These are phyloP conservation scores for Albifimbria verrucaria DNA, from an alignment of 2,329 filamentous ascomycete genomes.

Conservation along the genomic window DNA sequence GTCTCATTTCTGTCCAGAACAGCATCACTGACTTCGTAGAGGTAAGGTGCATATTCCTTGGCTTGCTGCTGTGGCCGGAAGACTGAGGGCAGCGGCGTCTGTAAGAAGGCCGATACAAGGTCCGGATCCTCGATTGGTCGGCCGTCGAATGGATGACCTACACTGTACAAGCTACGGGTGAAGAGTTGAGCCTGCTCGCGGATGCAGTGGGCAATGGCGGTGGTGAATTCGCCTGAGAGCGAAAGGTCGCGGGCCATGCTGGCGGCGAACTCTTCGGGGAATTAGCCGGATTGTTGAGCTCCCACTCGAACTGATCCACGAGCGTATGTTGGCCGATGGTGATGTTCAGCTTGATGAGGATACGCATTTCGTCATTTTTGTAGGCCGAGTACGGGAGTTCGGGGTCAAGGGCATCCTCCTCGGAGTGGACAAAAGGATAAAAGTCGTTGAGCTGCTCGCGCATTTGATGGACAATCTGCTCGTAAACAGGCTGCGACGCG, in stretches of 20 bases:
- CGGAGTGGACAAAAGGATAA: conserved; percentile 85
- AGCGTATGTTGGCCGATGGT: conserved; percentile 93
- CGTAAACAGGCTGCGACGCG: conserved; percentile 59
- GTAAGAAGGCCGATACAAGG: conserved; percentile 78
- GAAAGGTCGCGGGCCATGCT: conserved; percentile 89
- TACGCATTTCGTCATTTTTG: conserved; percentile 98
- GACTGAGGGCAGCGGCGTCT: conserved; percentile 75
- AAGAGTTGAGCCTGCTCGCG: conserved; percentile 94
- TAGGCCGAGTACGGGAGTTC: conserved; percentile 89
- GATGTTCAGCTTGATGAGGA: conserved; percentile 93
- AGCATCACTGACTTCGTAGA: conserved; percentile 89
- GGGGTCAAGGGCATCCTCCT: conserved; percentile 86
- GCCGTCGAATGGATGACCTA: conserved; percentile 93
- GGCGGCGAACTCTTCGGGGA: conserved; percentile 92
- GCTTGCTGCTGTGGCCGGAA: conserved; percentile 90
- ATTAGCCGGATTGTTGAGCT: conserved; percentile 92
- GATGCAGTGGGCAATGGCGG: conserved; percentile 96
- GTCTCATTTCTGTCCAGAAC: conserved; percentile 89
- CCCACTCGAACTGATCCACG: conserved; percentile 98
- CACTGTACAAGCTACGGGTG: conserved; percentile 86
- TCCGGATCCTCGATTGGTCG: conserved; percentile 90
- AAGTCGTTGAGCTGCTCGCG: conserved; percentile 90
- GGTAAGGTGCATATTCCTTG: conserved; percentile 88
- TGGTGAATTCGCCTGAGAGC: conserved; percentile 91
- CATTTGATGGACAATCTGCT: conserved; percentile 65